phyloP scores from a whole-genome alignment of 495 filamentous ascomycete species.

The Cetradonia linearis region DNA sequence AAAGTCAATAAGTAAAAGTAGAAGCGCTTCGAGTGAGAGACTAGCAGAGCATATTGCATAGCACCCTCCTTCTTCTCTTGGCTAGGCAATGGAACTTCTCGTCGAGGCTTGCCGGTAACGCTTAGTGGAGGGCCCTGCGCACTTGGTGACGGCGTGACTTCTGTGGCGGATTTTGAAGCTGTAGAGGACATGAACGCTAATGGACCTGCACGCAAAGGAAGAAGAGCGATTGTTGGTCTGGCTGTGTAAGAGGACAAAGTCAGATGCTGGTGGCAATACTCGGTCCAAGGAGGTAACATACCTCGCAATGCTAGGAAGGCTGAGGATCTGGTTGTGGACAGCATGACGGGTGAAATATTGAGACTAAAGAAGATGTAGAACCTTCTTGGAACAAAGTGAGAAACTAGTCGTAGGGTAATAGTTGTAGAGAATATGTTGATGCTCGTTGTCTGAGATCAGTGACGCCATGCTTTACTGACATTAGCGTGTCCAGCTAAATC shows the following conservation, averaged over 20 bases:
- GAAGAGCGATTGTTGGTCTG: conserved; percentile 48
- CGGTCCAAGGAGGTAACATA: conserved; percentile 43
- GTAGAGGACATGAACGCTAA: conserved; percentile 52
- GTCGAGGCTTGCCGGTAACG: conserved; percentile 44
- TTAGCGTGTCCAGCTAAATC: conserved; percentile 15
- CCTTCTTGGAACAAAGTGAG: neutral
- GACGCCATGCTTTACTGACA: neutral
- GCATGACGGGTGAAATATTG: conserved; percentile 39
- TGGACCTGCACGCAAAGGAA: conserved; percentile 45
- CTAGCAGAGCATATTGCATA: conserved; percentile 95
- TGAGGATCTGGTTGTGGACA: conserved; percentile 52
- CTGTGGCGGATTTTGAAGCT: conserved; percentile 42
- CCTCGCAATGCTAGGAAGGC: conserved; percentile 62
- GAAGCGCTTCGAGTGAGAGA: neutral
- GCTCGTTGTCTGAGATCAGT: neutral
- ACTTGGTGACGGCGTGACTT: conserved; percentile 33
- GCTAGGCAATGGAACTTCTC: conserved; percentile 77
- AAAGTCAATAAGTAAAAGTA: neutral
- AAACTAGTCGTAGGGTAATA: neutral
- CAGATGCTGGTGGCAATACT: conserved; percentile 27
- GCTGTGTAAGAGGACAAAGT: conserved; percentile 34
- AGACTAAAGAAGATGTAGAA: neutral
- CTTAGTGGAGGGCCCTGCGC: conserved; percentile 25
- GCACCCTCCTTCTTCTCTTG: conserved; percentile 91
- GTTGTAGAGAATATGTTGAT: neutral